Percentiles rank a stretch among this genome's conserved stretches.
These are phyloP conservation scores for Stemphylium beticola DNA, from an alignment of 2,329 filamentous ascomycete species.

Conservation along the genomic window DNA sequence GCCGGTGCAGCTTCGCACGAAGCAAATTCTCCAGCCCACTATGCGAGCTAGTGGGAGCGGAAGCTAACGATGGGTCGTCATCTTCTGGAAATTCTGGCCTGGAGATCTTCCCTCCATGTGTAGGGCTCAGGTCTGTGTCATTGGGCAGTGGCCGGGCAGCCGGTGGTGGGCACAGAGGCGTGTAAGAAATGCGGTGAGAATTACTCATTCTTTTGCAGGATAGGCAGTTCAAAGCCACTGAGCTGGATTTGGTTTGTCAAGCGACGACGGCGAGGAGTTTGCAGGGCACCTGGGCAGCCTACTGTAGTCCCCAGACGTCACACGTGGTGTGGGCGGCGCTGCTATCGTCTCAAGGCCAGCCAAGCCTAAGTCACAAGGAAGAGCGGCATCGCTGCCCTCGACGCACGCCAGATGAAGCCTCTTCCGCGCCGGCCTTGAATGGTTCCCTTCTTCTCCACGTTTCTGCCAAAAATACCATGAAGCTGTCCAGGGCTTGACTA, in stretches of 20 bases:
- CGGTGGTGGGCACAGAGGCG: neutral
- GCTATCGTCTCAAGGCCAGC: conserved; percentile 13
- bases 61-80: conserved; percentile 8
- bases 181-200: conserved; percentile 18
- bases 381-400: conserved; percentile 20
- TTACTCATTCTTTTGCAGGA: conserved; percentile 3
- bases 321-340: conserved; percentile 10
- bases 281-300: neutral
- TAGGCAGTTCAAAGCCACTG: conserved; percentile 1
- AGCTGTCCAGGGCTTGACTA: conserved; percentile 16
- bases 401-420: conserved; percentile 20
- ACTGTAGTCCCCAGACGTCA: conserved; percentile 14
- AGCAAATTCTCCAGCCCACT: conserved; percentile 6
- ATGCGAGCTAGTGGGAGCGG: conserved; percentile 2
- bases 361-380: conserved; percentile 14
- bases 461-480: neutral
- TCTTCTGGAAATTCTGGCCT: conserved; percentile 10
- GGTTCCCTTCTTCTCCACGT: conserved; percentile 18
- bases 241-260: conserved; percentile 12
- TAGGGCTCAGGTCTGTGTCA: neutral
- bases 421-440: conserved; percentile 16
- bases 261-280: neutral
- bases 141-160: conserved; percentile 3
- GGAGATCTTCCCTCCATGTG: conserved; percentile 7
- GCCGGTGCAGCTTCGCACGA: neutral